Evolutionary conservation across 441 rosid genomes (phyloP).

Genomic region (Euphorbia corollata): DNA sequence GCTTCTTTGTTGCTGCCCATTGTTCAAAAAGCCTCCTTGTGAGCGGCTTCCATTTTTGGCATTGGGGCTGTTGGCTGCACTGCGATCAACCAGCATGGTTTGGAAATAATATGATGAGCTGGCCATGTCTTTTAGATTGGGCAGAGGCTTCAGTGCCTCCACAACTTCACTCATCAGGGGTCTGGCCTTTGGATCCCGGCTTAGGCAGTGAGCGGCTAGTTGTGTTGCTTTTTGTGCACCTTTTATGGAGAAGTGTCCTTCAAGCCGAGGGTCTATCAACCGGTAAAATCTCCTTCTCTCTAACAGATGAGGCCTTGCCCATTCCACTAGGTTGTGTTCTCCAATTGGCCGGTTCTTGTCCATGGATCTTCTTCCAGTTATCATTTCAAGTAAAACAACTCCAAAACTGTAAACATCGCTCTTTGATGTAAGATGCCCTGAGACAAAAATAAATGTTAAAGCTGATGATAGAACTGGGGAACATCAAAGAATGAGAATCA

Average conservation of each 20-base stretch:
- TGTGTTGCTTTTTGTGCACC: constrained; percentile 83
- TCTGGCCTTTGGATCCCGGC: constrained; percentile 81
- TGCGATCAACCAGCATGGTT: constrained; percentile 58
- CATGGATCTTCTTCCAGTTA: constrained; percentile 84
- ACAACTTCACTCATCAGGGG: constrained; percentile 88
- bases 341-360: constrained; percentile 85
- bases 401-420: constrained; percentile 94
- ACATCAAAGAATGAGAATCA: too few species aligned
- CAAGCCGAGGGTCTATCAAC: constrained; percentile 75
- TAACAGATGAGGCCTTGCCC: constrained; percentile 84
- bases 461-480: too few species aligned
- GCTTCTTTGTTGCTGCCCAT: constrained; percentile 56
- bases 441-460: too few species aligned
- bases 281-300: constrained; percentile 74
- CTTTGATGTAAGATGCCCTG: constrained; percentile 90
- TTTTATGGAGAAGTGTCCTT: constrained; percentile 79
- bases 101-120: constrained; percentile 83
- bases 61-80: constrained; percentile 56
- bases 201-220: constrained; percentile 78
- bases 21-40: constrained; percentile 47
- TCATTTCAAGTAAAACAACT: constrained; percentile 80
- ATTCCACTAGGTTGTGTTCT: constrained; percentile 83
- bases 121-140: constrained; percentile 81
- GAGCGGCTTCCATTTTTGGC: constrained; percentile 38
- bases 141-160: constrained; percentile 67